Conservation (phyloP, 495 filamentous ascomycete species). For the Talaromyces stipitatus region DNA sequence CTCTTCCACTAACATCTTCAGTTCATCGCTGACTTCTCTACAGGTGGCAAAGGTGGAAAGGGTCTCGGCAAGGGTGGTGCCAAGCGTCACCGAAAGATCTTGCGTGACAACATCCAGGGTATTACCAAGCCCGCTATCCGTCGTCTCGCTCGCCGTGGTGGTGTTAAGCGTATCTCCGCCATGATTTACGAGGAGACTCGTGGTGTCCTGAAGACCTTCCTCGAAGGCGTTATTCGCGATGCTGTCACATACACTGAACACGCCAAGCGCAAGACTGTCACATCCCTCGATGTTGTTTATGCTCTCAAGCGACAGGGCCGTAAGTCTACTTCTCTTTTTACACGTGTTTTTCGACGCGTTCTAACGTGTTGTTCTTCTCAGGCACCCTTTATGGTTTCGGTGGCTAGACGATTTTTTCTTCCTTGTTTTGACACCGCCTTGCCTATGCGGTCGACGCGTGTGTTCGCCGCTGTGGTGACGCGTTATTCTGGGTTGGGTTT, state of each 20-base stretch:
- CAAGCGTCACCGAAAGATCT: slow-evolving; percentile 94
- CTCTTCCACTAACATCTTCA: slow-evolving; percentile 12
- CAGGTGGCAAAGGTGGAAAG: slow-evolving; percentile 96
- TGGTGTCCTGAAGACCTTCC: slow-evolving; percentile 99
- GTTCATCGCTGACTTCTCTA: slow-evolving; percentile 32
- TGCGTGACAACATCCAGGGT: slow-evolving; percentile 97
- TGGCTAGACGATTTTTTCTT: slow-evolving; percentile 62
- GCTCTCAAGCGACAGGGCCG: slow-evolving; percentile 95
- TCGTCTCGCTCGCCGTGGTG: slow-evolving; percentile 98
- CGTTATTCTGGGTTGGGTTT: slow-evolving; percentile 38
- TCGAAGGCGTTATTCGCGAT: slow-evolving; percentile 99
- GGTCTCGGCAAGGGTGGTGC: slow-evolving; percentile 95
- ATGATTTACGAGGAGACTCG: slow-evolving; percentile 99
- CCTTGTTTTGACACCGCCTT: slow-evolving; percentile 24
- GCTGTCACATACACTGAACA: slow-evolving; percentile 99
- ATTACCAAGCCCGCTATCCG: slow-evolving; percentile 99
- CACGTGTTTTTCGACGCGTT: slow-evolving; percentile 13
- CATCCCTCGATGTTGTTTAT: slow-evolving; percentile 94
- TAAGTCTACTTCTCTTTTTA: slow-evolving; percentile 28
- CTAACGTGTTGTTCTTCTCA: slow-evolving; percentile 19
- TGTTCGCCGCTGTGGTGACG: slow-evolving; percentile 25
- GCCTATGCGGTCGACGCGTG: slow-evolving; percentile 31
- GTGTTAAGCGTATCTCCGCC: slow-evolving; percentile 99
- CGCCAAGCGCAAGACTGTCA: slow-evolving; percentile 98
- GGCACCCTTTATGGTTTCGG: slow-evolving; percentile 97